Conservation (phyloP, 306 rosid genomes). For the Vigna angularis region DNA sequence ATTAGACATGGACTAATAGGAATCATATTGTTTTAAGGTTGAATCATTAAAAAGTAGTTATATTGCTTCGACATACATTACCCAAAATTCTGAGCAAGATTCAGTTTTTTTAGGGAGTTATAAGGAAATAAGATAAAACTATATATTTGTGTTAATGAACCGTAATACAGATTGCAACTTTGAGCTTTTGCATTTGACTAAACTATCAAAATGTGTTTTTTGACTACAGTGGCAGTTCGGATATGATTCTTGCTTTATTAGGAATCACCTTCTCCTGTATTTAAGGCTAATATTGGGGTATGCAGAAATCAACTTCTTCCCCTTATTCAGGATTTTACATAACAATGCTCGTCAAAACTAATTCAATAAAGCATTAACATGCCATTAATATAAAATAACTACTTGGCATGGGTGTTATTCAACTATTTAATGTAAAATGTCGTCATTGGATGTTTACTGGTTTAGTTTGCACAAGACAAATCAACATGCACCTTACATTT, state of each 20-base stretch:
- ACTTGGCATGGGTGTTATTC: constrained; percentile 15
- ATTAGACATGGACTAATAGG: constrained; percentile 27
- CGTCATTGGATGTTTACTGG: neutral
- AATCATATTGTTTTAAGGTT: neutral
- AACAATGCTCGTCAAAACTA: constrained; percentile 24
- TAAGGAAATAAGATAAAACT: constrained; percentile 16
- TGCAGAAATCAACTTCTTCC: constrained; percentile 40
- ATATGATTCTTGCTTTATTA: constrained; percentile 84
- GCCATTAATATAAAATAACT: neutral
- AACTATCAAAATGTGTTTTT: constrained; percentile 42
- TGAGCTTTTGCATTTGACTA: constrained; percentile 29
- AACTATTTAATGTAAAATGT: constrained; percentile 18
- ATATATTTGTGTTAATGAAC: neutral
- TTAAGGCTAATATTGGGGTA: constrained; percentile 93
- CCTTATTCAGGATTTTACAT: constrained; percentile 5
- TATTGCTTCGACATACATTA: constrained; percentile 12
- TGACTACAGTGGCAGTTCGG: constrained; percentile 97
- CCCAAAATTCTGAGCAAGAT: constrained; percentile 8
- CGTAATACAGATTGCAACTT: neutral
- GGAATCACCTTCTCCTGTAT: constrained; percentile 76
- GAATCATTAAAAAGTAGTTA: neutral
- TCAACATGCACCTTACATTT: constrained; percentile 33
- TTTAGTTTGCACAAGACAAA: constrained; percentile 37
- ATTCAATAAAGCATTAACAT: constrained; percentile 22
- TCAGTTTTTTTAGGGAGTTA: constrained; percentile 23